Evolutionary conservation across 192 early-diverging fungal genomes (phyloP), one percentile per base, ranked within the genome.

Genomic region (Anaeromyces robustus): DNA sequence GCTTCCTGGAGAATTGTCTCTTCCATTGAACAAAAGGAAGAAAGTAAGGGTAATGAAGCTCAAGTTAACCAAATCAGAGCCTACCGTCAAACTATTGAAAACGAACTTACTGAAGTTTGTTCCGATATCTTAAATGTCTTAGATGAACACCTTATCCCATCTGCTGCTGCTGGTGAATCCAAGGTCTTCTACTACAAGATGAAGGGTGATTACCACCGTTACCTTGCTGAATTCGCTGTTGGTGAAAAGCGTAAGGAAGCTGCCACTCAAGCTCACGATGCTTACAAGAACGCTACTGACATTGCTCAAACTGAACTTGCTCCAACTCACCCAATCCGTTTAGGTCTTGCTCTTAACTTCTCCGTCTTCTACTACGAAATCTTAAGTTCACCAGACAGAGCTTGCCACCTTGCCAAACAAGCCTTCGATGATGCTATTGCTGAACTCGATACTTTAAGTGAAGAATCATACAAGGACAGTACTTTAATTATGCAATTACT

Each of bases 111-210:
- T 82, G 93, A 96, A 79, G 95, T 98, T 79, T 99, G 97, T 92
- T 87, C 92, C 78, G 97, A 99, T 87, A 97, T 99, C 81, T 92
- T 99, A 30, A 82, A 87, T 32, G 97, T 99, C 68, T 89, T 99
- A 79, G 91, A 91, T 83, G 91, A 96, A 32, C 91, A 96, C 89
- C 88, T 98, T 82, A 95, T 99, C 83, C 94, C 94, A 82, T 87
- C 91, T 82, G 95, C 95, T 80, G 93, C 93, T 85, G 92, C 94
- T 87, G 93, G 95, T 85, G 97, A 99, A 90, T 98, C 97, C 84
- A 96, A 96, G 90, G 96, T 99, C 86, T 99, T 99, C 90, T 99
- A 97, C 92, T 97, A 94, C 92, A 99, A 99, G 93, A 98, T 99
- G 97, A 97, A 96, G 94, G 97, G 96, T 81, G 97, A 99, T 87